A percentile compares a stretch with the other conserved stretches of the same genome.
These are phyloP conservation scores for Paecilomyces formosus DNA, from an alignment of 2,329 filamentous ascomycete species.

Conservation along the genomic window DNA sequence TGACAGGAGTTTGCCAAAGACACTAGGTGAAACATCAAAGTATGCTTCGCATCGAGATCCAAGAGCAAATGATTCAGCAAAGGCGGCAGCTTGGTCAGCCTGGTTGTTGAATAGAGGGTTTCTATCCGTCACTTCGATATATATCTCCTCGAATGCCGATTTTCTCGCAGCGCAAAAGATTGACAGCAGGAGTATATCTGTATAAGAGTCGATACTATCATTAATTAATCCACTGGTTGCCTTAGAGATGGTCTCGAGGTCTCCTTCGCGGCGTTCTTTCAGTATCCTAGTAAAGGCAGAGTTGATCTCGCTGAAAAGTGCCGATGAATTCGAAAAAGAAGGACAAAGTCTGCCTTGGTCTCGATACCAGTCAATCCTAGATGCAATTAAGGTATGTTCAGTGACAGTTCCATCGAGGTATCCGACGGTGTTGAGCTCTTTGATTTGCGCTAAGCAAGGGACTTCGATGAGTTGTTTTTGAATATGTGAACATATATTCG, in stretches of 20 bases:
- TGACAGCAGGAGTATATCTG: conserved; percentile 50
- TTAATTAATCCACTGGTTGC: conserved; percentile 27
- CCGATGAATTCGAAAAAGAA: conserved; percentile 21
- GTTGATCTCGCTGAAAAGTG: conserved; percentile 33
- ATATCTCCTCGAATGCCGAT: conserved; percentile 54
- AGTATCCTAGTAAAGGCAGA: conserved; percentile 19
- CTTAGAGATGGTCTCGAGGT: conserved; percentile 31
- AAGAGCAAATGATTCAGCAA: conserved; percentile 56
- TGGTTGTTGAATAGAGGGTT: conserved; percentile 56
- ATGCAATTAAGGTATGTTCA: conserved; percentile 26
- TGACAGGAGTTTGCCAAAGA: conserved; percentile 38
- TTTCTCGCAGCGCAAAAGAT: conserved; percentile 52
- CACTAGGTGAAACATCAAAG: conserved; percentile 48
- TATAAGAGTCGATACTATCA: conserved; percentile 35
- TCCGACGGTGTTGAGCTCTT: conserved; percentile 28
- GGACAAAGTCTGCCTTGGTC: conserved; percentile 32
- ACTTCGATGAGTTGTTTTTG: conserved; percentile 28
- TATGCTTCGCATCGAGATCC: conserved; percentile 58
- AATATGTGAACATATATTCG: conserved; percentile 24
- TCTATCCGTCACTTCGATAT: conserved; percentile 54
- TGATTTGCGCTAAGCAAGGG: conserved; percentile 32
- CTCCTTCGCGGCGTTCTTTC: conserved; percentile 19
- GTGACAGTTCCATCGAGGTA: conserved; percentile 36
- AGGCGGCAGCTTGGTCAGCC: conserved; percentile 56
- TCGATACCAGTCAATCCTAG: conserved; percentile 36